A percentile compares a stretch with the other conserved stretches of the same genome.
These are phyloP conservation scores for Hypoxylon lienhwacheense DNA, from an alignment of 495 filamentous ascomycete species.

Conservation along the genomic window DNA sequence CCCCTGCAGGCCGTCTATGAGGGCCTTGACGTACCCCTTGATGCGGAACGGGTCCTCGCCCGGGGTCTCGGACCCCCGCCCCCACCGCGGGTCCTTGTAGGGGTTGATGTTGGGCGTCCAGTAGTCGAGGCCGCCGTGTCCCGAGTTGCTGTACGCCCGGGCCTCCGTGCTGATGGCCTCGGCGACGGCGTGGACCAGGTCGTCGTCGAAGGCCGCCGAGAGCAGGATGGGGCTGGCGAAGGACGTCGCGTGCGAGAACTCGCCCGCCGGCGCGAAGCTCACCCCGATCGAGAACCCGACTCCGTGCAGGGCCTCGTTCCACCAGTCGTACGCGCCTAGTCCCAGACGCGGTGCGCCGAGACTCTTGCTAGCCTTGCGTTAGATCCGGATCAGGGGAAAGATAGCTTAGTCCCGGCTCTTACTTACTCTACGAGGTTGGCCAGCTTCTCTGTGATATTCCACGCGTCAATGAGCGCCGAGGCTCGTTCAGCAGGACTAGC, in stretches of 20 bases:
- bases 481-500: constrained; percentile 50
- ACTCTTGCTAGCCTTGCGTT: constrained; percentile 34
- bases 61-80: constrained; percentile 43
- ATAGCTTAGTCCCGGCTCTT: neutral
- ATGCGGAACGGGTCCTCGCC: constrained; percentile 61
- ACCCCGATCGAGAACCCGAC: constrained; percentile 45
- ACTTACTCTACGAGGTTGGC: constrained; percentile 45
- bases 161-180: constrained; percentile 61
- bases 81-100: constrained; percentile 56
- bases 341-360: constrained; percentile 46
- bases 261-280: constrained; percentile 35
- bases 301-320: constrained; percentile 55
- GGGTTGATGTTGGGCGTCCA: constrained; percentile 74
- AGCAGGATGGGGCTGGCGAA: constrained; percentile 52
- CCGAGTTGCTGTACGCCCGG: constrained; percentile 67
- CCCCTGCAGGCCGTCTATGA: constrained; percentile 65
- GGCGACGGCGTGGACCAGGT: constrained; percentile 47
- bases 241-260: constrained; percentile 50
- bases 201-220: constrained; percentile 53
- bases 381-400: constrained; percentile 17
- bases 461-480: constrained; percentile 44
- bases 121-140: constrained; percentile 59
- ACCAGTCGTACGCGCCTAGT: constrained; percentile 52
- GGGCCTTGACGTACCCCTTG: constrained; percentile 57
- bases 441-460: constrained; percentile 49